phyloP scores from a whole-genome alignment of 1,139 yeast species.

The Debaryomyces coudertii region DNA sequence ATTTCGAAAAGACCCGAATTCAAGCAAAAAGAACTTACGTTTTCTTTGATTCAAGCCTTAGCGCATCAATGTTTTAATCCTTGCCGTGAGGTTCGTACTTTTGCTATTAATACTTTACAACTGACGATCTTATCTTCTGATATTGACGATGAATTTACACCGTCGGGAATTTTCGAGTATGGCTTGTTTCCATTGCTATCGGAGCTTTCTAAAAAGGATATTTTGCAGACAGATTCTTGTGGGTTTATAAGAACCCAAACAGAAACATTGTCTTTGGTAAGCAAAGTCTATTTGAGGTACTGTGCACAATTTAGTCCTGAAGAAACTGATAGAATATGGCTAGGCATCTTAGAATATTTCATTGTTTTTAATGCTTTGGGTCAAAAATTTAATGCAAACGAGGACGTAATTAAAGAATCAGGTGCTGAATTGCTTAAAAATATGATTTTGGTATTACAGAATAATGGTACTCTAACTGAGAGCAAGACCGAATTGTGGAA shows the following conservation, averaged over 20 bases:
- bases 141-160: conserved; percentile 32
- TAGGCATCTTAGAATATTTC: conserved; percentile 38
- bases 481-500: conserved; percentile 33
- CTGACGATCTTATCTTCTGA: conserved; percentile 43
- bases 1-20: conserved; percentile 30
- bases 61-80: conserved; percentile 91
- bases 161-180: conserved; percentile 64
- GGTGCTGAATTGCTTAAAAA: conserved; percentile 68
- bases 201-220: conserved; percentile 68
- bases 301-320: conserved; percentile 25
- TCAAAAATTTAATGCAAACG: conserved; percentile 33
- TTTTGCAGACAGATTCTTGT: conserved; percentile 60
- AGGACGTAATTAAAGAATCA: conserved; percentile 53
- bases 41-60: conserved; percentile 73
- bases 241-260: conserved; percentile 69
- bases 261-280: conserved; percentile 66
- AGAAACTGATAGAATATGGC: conserved; percentile 37
- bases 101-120: conserved; percentile 62
- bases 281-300: conserved; percentile 71
- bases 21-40: conserved; percentile 41
- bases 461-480: conserved; percentile 27
- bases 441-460: conserved; percentile 44
- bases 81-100: conserved; percentile 71
- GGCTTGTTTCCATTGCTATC: conserved; percentile 77
- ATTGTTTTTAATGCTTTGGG: conserved; percentile 27